Conservation (phyloP, 208 protist genomes). For the Trypanosoma avium region DNA sequence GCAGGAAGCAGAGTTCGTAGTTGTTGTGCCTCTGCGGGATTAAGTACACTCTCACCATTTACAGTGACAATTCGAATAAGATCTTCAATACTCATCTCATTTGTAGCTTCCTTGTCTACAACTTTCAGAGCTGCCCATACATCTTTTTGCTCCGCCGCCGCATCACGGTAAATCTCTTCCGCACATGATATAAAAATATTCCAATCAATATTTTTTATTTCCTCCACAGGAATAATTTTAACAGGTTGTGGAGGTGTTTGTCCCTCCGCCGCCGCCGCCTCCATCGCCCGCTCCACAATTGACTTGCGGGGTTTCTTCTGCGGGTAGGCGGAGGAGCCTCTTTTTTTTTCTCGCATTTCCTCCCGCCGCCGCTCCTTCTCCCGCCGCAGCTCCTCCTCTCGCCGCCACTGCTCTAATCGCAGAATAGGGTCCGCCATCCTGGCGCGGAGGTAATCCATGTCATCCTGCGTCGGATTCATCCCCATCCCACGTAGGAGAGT, state of each 20-base stretch:
- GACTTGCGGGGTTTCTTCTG: constrained; percentile 35
- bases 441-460: constrained; percentile 80
- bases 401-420: constrained; percentile 81
- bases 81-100: constrained; percentile 44
- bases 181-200: constrained; percentile 91
- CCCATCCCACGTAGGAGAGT: constrained; percentile 89
- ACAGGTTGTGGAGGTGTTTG: constrained; percentile 30
- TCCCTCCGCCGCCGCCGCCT: constrained; percentile 31
- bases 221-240: constrained; percentile 74
- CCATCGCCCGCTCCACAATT: constrained; percentile 32
- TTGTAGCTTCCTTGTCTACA: constrained; percentile 32
- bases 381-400: constrained; percentile 74
- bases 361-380: constrained; percentile 81
- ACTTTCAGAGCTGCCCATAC: constrained; percentile 66
- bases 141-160: constrained; percentile 60
- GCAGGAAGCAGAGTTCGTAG: constrained; percentile 42
- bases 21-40: constrained; percentile 73
- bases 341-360: constrained; percentile 61
- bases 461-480: constrained; percentile 84
- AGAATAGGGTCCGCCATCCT: constrained; percentile 77
- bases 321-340: constrained; percentile 16
- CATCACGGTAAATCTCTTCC: constrained; percentile 79
- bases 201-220: constrained; percentile 94
- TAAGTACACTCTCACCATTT: constrained; percentile 82
- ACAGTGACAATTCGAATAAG: constrained; percentile 72